Evolutionary conservation across 169 alveolate genomes (phyloP), one percentile per base, ranked within the genome.

Genomic region (Amoebophrya sp.): DNA sequence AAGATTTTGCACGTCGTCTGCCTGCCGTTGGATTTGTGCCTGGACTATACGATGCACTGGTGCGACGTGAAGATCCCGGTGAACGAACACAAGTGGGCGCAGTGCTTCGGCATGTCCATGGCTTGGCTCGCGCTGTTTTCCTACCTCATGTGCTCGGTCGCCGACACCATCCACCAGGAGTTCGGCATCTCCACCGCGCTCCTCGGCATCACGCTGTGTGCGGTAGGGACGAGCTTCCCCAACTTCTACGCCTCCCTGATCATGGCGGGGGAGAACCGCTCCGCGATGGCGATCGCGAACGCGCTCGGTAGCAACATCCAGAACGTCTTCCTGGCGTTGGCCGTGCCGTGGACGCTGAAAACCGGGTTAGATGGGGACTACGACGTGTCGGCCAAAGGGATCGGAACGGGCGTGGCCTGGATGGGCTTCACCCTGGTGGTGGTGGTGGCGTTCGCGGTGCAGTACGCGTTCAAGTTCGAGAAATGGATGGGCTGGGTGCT

Each of bases 241-340:
- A 88, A 88, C 69, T 88, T 88, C 70, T 88, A 88, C n/a, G 90
- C 90, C 13, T n/a, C 45, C 38, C 5, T 88, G 38, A 88, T 88
- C 38, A 88, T 88, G 90, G 90, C 90, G 5, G 50, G 41, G 48
- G 90, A 45, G 42, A 41, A 41, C 78, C 38, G 90, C 40, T 88
- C 90, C 41, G 45, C 90, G 18, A 88, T 88, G 90, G 90, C 90
- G 31, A 88, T 88, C 38, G 90, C 90, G 41, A 88, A 88, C 29
- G 90, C 90, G n/a, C 48, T 88, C 34, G 48, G 90, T 15, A 41
- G 70, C 58, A 88, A 88, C 70, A 88, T 88, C 41, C 90, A 88
- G 90, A 88, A 88, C 90, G 50, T 88, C 40, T 88, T 88, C 70
- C 34, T 88, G 38, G 90, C 90, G 29, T 41, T 88, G n/a, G 90